Percentiles rank a stretch among this genome's conserved stretches.
Conservation (phyloP, 352 stramenopile species). For the Blastocystis sp. region DNA sequence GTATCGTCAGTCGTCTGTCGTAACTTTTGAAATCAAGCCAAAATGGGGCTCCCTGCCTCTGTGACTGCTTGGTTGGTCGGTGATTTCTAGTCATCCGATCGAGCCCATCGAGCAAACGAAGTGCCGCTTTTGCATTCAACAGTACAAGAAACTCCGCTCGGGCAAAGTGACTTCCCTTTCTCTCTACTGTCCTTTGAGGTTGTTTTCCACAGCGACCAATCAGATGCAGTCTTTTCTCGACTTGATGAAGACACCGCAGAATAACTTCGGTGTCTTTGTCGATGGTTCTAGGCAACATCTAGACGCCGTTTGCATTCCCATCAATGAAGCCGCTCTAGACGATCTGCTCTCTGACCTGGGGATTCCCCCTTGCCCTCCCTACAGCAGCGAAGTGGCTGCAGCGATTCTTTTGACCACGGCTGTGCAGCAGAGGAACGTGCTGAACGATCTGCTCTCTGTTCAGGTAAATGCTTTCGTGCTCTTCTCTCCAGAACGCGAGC, state of each 20-base stretch:
- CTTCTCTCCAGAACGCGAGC: neutral
- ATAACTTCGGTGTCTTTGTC: neutral
- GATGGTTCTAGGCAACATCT: neutral
- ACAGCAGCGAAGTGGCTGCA: neutral
- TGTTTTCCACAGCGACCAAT: neutral
- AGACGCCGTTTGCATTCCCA: neutral
- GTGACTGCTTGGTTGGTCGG: neutral
- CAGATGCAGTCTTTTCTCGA: neutral
- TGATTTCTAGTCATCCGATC: neutral
- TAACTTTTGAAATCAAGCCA: conserved; percentile 16
- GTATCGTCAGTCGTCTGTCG: neutral
- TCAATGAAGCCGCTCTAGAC: neutral
- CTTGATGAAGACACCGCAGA: neutral
- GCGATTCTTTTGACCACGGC: neutral
- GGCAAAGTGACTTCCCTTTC: neutral
- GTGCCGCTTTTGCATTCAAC: conserved; percentile 16
- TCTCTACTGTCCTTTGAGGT: neutral
- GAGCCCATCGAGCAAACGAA: neutral
- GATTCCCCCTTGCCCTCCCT: neutral
- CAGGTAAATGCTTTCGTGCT: neutral
- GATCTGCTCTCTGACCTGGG: neutral
- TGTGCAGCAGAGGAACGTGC: neutral
- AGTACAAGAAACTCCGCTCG: neutral
- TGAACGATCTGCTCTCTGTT: neutral
- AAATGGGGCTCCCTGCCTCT: neutral